phyloP scores from a whole-genome alignment of 1,284 basidiomycete species.

The Cutaneotrichosporon sp. region DNA sequence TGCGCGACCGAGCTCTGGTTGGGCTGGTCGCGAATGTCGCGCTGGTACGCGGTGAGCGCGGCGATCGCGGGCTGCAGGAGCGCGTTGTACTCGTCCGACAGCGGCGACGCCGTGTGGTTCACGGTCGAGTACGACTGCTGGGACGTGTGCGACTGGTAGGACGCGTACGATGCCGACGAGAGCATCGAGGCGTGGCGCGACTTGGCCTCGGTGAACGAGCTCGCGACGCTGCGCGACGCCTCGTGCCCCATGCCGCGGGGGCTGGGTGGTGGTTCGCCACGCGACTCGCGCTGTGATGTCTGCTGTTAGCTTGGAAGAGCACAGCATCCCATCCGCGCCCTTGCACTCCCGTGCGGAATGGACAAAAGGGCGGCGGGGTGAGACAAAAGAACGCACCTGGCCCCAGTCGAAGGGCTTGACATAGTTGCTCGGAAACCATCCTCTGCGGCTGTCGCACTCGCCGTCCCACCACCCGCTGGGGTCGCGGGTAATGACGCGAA shows the following conservation, averaged over 20 bases:
- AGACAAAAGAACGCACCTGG: slow-evolving; percentile 15
- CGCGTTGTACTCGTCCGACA: slow-evolving; percentile 32
- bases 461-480: slow-evolving; percentile 98
- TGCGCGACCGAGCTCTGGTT: slow-evolving; percentile 1
- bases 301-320: not conserved
- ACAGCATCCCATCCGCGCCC: not conserved
- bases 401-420: slow-evolving; percentile 43
- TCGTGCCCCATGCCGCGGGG: not conserved
- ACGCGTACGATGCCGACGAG: slow-evolving; percentile 18
- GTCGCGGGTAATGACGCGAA: slow-evolving; percentile 85
- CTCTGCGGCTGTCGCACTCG: slow-evolving; percentile 68
- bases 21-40: not conserved
- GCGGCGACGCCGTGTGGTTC: slow-evolving; percentile 4
- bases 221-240: not conserved
- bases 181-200: slow-evolving; percentile 20
- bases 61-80: slow-evolving; percentile 60
- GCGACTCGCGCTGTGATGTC: not conserved
- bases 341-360: not conserved
- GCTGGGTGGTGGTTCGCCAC: slow-evolving; percentile 1
- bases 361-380: not conserved
- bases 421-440: slow-evolving; percentile 95
- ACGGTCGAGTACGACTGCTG: slow-evolving; percentile 13
- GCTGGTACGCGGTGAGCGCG: slow-evolving; percentile 10
- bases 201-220: slow-evolving; percentile 2
- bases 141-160: slow-evolving; percentile 10